Evolutionary conservation across 345 rosid species (phyloP), one percentile per base, ranked within the genome.

Genomic region (Cochlearia excelsa): DNA sequence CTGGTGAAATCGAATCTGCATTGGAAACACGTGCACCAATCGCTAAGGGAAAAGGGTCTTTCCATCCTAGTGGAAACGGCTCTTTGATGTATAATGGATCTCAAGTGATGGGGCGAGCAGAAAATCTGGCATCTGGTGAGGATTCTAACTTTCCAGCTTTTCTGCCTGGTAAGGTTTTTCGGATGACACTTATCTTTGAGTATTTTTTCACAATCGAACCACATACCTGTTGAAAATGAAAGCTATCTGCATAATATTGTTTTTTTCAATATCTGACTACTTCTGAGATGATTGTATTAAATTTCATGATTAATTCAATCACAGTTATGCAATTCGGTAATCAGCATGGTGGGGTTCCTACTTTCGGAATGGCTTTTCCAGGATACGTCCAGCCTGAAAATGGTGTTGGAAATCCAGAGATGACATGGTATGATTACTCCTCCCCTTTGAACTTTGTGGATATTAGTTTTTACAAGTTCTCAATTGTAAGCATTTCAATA

Each of bases 341-440:
- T 47, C 99, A 92, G 89, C 99, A 85, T 77, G 84, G 93, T 66
- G 95, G 98, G 44, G 97, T 92, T 64, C 91, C 99, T 10, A 77
- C 99, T 33, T 82, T 93, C 51, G 99, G 99, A 78, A 93, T 93
- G 97, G 97, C 99, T 59, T 83, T 82, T 77, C 97, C 99, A 28
- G 75, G 75, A 59, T 72, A 59, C 9, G 67, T 66, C 67, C 67
- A 72, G 51, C 79, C 89, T n/a, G 95, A 93, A 72, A 80, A 63
- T 79, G 99, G 99, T 62, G 43, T 78, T 57, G 85, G 90, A 61
- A 89, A 84, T 67, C 87, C 95, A 6, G 99, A 92, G 75, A 88
- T 92, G 98, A 84, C 98, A 67, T 92, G 98, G 98, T 92, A 92
- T 45, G 4, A 26, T 33, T 33, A 37, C 42, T 67, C 7, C 55